Evolutionary conservation across 2,329 filamentous ascomycete genomes (phyloP).

Genomic region (Metarhizium guizhouense): DNA sequence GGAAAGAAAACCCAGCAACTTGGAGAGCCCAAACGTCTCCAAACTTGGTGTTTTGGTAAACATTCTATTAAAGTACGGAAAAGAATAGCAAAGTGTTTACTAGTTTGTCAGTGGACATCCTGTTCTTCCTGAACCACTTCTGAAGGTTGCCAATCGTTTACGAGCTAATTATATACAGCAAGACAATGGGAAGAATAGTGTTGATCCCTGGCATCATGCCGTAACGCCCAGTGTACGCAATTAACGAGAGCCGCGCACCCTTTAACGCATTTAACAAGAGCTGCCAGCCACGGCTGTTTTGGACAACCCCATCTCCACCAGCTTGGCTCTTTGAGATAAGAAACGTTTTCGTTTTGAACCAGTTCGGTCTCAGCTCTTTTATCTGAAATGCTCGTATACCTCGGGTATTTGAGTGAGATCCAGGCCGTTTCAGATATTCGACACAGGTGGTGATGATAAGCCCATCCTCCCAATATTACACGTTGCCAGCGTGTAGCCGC

Average conservation of each 20-base stretch:
- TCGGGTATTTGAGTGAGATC: neutral
- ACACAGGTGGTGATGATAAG: neutral
- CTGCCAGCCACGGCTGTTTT: too few relatives aligned
- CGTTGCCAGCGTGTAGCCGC: too few relatives aligned
- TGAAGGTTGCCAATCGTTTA: neutral
- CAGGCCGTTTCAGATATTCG: neutral
- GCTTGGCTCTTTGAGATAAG: too few relatives aligned
- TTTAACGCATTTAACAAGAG: too few relatives aligned
- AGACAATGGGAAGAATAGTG: neutral
- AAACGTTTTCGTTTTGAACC: too few relatives aligned
- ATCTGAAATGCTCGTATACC: too few relatives aligned
- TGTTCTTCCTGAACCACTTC: neutral
- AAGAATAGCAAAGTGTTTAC: neutral
- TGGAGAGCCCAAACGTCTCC: slow-evolving; percentile 1
- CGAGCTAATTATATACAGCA: neutral
- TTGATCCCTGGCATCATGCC: too few relatives aligned
- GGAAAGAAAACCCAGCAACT: neutral
- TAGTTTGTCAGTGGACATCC: too few relatives aligned
- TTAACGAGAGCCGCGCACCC: too few relatives aligned
- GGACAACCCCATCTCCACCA: too few relatives aligned
- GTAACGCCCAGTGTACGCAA: too few relatives aligned
- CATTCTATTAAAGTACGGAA: neutral
- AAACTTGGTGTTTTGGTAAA: neutral
- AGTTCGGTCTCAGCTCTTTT: too few relatives aligned
- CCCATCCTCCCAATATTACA: neutral